Evolutionary conservation across 2,329 filamentous ascomycete genomes (phyloP).

Genomic region (Fonsecaea nubica): DNA sequence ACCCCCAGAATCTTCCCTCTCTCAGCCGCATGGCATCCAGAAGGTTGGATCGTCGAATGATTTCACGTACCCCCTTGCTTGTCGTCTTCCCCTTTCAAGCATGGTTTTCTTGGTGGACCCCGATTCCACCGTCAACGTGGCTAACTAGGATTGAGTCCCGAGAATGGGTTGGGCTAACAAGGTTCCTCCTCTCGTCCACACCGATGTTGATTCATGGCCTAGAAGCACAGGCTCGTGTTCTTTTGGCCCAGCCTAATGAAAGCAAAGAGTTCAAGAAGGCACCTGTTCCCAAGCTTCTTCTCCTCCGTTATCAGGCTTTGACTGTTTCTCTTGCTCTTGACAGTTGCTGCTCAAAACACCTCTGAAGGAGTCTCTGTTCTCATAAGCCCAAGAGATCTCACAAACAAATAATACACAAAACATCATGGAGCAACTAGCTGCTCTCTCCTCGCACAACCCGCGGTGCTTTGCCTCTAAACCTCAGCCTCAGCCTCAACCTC

Average conservation of each 20-base stretch:
- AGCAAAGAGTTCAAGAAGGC: slow-evolving; percentile 22
- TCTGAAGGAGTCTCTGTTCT: neutral
- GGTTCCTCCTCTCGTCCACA: slow-evolving; percentile 11
- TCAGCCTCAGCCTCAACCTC: slow-evolving; percentile 7
- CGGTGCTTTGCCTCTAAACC: slow-evolving; percentile 23
- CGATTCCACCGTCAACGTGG: slow-evolving; percentile 25
- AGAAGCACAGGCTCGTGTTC: slow-evolving; percentile 19
- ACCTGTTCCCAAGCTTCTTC: slow-evolving; percentile 5
- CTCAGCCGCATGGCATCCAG: slow-evolving; percentile 29
- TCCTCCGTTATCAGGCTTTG: neutral
- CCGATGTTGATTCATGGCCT: slow-evolving; percentile 24
- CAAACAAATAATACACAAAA: neutral
- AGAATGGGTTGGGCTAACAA: neutral
- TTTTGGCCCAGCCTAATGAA: slow-evolving; percentile 9
- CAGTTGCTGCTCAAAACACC: neutral
- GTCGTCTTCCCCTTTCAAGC: slow-evolving; percentile 4
- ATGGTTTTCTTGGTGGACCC: neutral
- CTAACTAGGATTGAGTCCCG: slow-evolving; percentile 28
- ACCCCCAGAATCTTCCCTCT: slow-evolving; percentile 3
- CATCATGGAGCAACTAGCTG: slow-evolving; percentile 14
- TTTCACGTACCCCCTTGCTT: slow-evolving; percentile 16
- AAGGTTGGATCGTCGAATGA: slow-evolving; percentile 11
- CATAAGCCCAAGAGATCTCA: neutral
- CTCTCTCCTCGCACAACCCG: slow-evolving; percentile 30
- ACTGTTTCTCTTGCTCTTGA: slow-evolving; percentile 6